Percentiles rank a stretch among this genome's conserved stretches.
phyloP scores from a whole-genome alignment of 108 stramenopile species.

The Fistulifera solaris region DNA sequence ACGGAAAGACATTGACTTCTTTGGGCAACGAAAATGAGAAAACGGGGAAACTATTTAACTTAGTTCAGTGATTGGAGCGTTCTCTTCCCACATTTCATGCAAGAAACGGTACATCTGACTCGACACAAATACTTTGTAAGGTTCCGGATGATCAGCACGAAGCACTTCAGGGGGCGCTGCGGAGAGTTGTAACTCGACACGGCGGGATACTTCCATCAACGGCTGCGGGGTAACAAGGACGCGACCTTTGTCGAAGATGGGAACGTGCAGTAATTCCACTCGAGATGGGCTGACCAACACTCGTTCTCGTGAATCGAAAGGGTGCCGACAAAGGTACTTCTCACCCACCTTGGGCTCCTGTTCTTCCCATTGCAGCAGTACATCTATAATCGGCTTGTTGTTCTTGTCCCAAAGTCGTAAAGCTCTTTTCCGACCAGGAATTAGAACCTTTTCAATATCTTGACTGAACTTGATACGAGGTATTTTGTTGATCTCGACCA shows the following conservation, averaged over 20 bases:
- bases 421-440: conserved; percentile 75
- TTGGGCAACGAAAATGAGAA: no score
- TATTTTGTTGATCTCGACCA: conserved; percentile 74
- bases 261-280: conserved; percentile 63
- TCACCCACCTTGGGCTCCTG: conserved; percentile 50
- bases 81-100: conserved; percentile 82
- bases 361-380: conserved; percentile 58
- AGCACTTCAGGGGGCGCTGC: conserved; percentile 64
- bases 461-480: conserved; percentile 93
- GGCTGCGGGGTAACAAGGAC: conserved; percentile 14
- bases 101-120: conserved; percentile 63
- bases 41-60: neutral
- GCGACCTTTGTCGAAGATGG: conserved; percentile 79
- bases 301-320: conserved; percentile 79
- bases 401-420: conserved; percentile 82
- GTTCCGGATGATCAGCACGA: conserved; percentile 78
- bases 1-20: no score
- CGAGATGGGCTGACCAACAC: conserved; percentile 68
- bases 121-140: conserved; percentile 84
- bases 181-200: conserved; percentile 43
- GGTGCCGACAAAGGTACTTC: conserved; percentile 80
- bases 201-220: conserved; percentile 26
- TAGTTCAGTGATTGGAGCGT: conserved; percentile 28
- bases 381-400: conserved; percentile 75
- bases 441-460: conserved; percentile 82